phyloP scores from a whole-genome alignment of 2,329 filamentous ascomycete species.

The Microdochium bolleyi region DNA sequence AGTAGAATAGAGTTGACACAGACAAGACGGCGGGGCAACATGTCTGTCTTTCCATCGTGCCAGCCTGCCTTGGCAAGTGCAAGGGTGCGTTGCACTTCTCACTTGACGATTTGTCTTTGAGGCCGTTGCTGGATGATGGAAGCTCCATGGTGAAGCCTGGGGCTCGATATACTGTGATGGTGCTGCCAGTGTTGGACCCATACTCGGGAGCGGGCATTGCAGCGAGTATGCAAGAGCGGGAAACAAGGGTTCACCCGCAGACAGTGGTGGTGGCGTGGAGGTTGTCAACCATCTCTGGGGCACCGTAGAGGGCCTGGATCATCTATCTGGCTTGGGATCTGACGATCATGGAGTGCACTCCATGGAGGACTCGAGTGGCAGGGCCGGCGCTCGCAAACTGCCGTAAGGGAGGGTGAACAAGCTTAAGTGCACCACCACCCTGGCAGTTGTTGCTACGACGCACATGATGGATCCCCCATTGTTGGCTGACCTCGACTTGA shows the following conservation, averaged over 20 bases:
- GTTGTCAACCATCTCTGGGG: slow-evolving; percentile 14
- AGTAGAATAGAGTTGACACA: too few relatives aligned
- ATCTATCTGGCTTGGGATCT: not conserved
- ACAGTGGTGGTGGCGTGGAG: slow-evolving; percentile 18
- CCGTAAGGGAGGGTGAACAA: not conserved
- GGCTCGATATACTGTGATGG: too few relatives aligned
- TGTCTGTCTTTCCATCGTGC: too few relatives aligned
- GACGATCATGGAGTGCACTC: not conserved
- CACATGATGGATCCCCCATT: too few relatives aligned
- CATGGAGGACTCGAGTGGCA: not conserved
- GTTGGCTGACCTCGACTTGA: not conserved
- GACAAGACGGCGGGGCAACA: too few relatives aligned
- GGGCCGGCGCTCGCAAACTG: not conserved
- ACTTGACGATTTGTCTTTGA: too few relatives aligned
- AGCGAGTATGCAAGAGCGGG: slow-evolving; percentile 29
- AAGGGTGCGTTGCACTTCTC: too few relatives aligned
- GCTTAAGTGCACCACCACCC: not conserved
- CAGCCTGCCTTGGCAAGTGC: too few relatives aligned
- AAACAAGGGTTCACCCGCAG: slow-evolving; percentile 27
- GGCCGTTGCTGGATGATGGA: too few relatives aligned
- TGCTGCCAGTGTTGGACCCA: not conserved
- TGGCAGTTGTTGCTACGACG: too few relatives aligned
- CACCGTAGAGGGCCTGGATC: not conserved
- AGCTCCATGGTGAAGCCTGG: too few relatives aligned
- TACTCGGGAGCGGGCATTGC: not conserved